Evolutionary conservation across 176 grass and related monocot species (phyloP).

Genomic region (Hsuehochloa calcarea): DNA sequence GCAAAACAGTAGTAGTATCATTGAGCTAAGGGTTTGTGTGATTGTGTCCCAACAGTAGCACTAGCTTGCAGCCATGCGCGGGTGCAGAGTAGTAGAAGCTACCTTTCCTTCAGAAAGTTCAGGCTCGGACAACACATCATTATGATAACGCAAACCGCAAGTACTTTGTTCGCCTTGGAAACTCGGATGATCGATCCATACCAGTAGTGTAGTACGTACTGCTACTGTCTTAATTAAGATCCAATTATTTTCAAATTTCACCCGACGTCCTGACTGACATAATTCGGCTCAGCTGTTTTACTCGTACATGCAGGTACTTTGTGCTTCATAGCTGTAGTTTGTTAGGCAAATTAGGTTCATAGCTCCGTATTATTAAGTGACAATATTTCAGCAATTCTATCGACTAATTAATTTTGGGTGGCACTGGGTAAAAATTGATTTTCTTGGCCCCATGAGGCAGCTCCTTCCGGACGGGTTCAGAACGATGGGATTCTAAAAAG

Average conservation of each 20-base stretch:
- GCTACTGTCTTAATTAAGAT: background rate
- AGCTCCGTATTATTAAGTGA: background rate
- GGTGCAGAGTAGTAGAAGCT: background rate
- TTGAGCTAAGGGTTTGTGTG: background rate
- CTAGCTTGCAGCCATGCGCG: background rate
- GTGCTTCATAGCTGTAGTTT: background rate
- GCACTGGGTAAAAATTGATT: background rate
- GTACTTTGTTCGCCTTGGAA: background rate
- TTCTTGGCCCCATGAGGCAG: background rate
- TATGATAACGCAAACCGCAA: background rate
- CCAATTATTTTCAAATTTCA: background rate
- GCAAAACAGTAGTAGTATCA: background rate
- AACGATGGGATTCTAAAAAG: background rate
- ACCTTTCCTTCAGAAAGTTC: background rate
- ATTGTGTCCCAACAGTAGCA: background rate
- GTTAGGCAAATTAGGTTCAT: background rate
- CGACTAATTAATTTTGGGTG: background rate
- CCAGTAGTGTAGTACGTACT: background rate
- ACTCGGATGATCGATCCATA: background rate
- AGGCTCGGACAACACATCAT: background rate
- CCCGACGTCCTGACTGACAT: background rate
- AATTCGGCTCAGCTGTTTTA: background rate
- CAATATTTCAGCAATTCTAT: background rate
- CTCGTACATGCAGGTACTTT: background rate
- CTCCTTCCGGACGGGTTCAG: background rate